Percentiles rank a stretch among this genome's conserved stretches.
These are phyloP conservation scores for Acidomyces sp. DNA, from an alignment of 495 filamentous ascomycete species.

Conservation along the genomic window DNA sequence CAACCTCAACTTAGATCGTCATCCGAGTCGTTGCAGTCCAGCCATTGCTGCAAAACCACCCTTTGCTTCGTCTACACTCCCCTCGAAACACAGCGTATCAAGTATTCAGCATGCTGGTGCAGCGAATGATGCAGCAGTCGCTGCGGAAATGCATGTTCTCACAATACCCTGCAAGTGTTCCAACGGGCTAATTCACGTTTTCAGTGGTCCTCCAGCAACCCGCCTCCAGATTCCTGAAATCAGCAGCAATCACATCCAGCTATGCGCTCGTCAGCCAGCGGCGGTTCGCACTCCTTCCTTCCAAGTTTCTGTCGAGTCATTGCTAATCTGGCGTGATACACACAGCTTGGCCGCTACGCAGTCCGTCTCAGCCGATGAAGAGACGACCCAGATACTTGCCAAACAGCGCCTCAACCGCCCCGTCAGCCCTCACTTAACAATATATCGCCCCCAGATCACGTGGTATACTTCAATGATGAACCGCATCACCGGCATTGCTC, in stretches of 20 bases:
- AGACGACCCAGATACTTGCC: constrained; percentile 59
- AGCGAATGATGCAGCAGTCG: constrained; percentile 52
- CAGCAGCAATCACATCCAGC: constrained; percentile 16
- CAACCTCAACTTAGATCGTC: neutral
- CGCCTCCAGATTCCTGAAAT: constrained; percentile 35
- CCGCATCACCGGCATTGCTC: constrained; percentile 63
- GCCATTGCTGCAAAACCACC: constrained; percentile 6
- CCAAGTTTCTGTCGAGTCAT: constrained; percentile 18
- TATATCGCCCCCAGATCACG: constrained; percentile 83
- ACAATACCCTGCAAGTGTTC: neutral
- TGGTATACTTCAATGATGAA: constrained; percentile 62
- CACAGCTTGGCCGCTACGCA: constrained; percentile 33
- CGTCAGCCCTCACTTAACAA: constrained; percentile 71
- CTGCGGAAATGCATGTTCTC: constrained; percentile 51
- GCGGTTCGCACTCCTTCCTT: constrained; percentile 10
- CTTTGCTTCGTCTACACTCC: constrained; percentile 9
- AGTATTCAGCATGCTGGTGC: constrained; percentile 45
- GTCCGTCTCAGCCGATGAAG: constrained; percentile 44
- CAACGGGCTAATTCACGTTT: constrained; percentile 23
- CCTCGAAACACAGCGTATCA: too few species aligned
- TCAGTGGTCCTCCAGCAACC: constrained; percentile 39
- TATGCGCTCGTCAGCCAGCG: constrained; percentile 9
- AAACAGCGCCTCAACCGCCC: constrained; percentile 76
- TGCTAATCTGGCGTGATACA: neutral
- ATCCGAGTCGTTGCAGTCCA: neutral